Evolutionary conservation across 495 filamentous ascomycete species (phyloP).

Genomic region (Hypoxylon intermedium): DNA sequence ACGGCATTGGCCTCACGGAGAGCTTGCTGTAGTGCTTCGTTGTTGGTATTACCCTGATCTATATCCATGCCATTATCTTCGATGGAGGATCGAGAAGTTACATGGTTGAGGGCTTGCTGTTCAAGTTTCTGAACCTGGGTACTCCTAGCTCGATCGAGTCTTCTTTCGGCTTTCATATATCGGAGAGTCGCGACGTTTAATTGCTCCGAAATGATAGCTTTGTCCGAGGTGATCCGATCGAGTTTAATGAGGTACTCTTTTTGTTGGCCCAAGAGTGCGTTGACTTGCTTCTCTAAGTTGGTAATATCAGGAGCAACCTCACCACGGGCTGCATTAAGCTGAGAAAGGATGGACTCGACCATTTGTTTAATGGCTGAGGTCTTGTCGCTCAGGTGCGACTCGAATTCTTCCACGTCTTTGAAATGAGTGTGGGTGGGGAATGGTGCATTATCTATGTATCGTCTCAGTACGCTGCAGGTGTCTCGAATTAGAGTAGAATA

Average conservation of each 20-base stretch:
- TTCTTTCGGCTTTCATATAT: slow-evolving; percentile 94
- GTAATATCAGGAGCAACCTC: slow-evolving; percentile 68
- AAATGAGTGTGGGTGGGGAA: slow-evolving; percentile 69
- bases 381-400: slow-evolving; percentile 74
- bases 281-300: slow-evolving; percentile 75
- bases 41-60: slow-evolving; percentile 63
- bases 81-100: slow-evolving; percentile 57
- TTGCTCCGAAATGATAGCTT: slow-evolving; percentile 81
- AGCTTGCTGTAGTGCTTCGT: slow-evolving; percentile 64
- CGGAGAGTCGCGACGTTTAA: slow-evolving; percentile 84
- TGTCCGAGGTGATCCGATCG: slow-evolving; percentile 77
- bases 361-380: slow-evolving; percentile 55
- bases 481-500: slow-evolving; percentile 38
- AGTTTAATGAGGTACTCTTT: slow-evolving; percentile 80
- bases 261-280: slow-evolving; percentile 75
- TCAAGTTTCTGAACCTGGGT: slow-evolving; percentile 90
- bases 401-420: slow-evolving; percentile 73
- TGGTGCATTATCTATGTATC: slow-evolving; percentile 41
- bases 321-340: slow-evolving; percentile 49
- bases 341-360: slow-evolving; percentile 51
- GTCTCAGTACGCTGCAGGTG: slow-evolving; percentile 47
- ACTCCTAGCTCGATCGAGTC: slow-evolving; percentile 85
- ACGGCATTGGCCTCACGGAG: slow-evolving; percentile 75
- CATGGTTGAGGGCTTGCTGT: slow-evolving; percentile 77
- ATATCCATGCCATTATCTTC: slow-evolving; percentile 63